These are phyloP conservation scores for Talinum fruticosum DNA, from an alignment of 148 eudicot species.

Conservation along the genomic window DNA sequence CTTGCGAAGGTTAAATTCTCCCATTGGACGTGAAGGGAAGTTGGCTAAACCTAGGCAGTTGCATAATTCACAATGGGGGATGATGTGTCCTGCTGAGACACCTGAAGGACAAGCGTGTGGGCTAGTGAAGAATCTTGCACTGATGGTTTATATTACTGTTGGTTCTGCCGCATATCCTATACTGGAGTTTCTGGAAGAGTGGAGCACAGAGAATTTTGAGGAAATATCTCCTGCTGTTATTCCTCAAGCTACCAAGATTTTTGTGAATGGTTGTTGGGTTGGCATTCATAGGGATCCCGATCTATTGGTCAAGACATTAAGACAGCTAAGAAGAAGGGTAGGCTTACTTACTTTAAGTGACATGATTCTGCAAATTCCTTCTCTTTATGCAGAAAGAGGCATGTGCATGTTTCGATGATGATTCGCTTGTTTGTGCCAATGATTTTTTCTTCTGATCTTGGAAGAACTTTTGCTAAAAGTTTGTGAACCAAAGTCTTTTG, in stretches of 20 bases:
- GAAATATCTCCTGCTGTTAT: slow-evolving; percentile 96
- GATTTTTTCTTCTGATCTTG: not conserved
- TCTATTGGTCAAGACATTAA: slow-evolving; percentile 80
- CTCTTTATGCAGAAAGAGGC: not conserved
- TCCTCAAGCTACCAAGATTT: slow-evolving; percentile 91
- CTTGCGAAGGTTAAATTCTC: slow-evolving; percentile 85
- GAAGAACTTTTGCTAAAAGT: not conserved
- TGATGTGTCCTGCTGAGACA: slow-evolving; percentile 99
- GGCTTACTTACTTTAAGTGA: slow-evolving; percentile 16
- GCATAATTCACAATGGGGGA: slow-evolving; percentile 99
- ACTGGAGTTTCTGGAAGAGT: slow-evolving; percentile 92
- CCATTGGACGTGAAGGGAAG: slow-evolving; percentile 97
- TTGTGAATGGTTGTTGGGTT: slow-evolving; percentile 98
- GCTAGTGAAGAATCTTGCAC: slow-evolving; percentile 89
- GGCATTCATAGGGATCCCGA: slow-evolving; percentile 98
- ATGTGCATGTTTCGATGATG: not conserved
- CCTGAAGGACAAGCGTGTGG: slow-evolving; percentile 99
- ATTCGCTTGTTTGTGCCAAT: not conserved
- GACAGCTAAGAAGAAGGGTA: slow-evolving; percentile 89
- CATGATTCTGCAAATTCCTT: slow-evolving; percentile 11
- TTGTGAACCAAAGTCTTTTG: not conserved
- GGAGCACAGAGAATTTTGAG: slow-evolving; percentile 98
- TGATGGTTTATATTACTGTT: slow-evolving; percentile 93
- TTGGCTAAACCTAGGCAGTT: slow-evolving; percentile 97
- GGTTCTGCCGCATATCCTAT: slow-evolving; percentile 99